phyloP scores from a whole-genome alignment of 2,329 filamentous ascomycete genomes.

The Alternaria burnsii region DNA sequence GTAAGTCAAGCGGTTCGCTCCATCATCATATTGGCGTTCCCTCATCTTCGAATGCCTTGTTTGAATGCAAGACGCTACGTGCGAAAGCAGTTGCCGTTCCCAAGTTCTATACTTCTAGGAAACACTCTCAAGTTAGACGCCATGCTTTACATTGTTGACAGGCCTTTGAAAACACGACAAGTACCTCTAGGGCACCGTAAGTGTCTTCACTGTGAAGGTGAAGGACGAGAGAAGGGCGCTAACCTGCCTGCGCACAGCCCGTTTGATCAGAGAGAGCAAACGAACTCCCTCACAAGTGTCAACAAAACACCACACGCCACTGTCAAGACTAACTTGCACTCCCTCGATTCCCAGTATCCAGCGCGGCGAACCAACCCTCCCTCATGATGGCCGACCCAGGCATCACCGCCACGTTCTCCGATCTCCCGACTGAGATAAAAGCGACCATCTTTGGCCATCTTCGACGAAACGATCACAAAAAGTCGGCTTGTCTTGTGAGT shows the following conservation, averaged over 20 bases:
- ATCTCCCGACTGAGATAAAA: neutral
- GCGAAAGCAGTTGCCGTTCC: no score
- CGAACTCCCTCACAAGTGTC: neutral
- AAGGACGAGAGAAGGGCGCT: no score
- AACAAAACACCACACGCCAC: neutral
- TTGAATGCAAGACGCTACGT: accelerated
- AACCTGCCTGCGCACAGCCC: neutral
- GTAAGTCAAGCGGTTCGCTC: no score
- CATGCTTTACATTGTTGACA: no score
- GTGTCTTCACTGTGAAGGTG: no score
- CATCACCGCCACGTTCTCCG: neutral
- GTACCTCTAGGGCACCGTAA: no score
- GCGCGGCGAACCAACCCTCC: no score
- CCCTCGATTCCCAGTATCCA: neutral
- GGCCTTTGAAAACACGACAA: accelerated
- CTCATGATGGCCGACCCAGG: neutral
- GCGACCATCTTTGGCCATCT: neutral
- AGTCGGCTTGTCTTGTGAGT: neutral
- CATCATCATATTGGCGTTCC: no score
- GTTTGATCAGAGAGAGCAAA: neutral
- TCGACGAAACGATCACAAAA: neutral
- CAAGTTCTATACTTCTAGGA: no score
- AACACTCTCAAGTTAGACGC: no score
- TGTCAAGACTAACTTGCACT: neutral
- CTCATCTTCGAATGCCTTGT: no score